A percentile compares a stretch with the other conserved stretches of the same genome.
These are phyloP conservation scores for Collybia sp. DNA, from an alignment of 768 basidiomycete species.

Conservation along the genomic window DNA sequence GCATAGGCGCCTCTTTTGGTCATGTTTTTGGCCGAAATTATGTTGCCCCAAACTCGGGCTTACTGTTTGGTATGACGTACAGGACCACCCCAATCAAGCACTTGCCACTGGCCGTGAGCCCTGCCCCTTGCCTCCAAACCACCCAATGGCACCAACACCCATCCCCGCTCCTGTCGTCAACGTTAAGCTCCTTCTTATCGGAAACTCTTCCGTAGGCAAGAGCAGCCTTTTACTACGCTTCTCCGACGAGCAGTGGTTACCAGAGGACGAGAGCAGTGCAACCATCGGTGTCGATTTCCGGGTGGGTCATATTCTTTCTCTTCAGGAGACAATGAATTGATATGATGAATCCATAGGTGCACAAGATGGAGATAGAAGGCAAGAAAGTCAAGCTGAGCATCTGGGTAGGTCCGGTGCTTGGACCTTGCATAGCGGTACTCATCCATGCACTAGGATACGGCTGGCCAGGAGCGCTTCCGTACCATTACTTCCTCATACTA, in stretches of 20 bases:
- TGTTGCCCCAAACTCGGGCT: no score
- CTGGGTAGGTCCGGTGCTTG: slow-evolving; percentile 66
- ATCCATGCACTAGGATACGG: slow-evolving; percentile 66
- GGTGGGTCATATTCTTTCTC: slow-evolving; percentile 35
- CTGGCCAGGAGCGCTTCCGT: slow-evolving; percentile 94
- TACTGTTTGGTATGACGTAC: no score
- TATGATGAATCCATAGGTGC: slow-evolving; percentile 47
- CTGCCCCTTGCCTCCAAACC: slow-evolving; percentile 21
- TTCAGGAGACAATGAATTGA: neutral
- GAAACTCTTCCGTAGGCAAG: slow-evolving; percentile 90
- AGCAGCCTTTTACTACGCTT: slow-evolving; percentile 90
- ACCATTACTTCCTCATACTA: slow-evolving; percentile 97
- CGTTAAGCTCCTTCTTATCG: slow-evolving; percentile 80
- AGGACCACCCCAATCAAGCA: no score
- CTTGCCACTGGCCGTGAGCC: no score
- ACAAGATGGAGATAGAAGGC: slow-evolving; percentile 82
- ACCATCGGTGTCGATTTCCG: slow-evolving; percentile 86
- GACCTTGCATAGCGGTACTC: neutral
- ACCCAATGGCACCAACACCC: slow-evolving; percentile 20
- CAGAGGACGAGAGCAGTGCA: slow-evolving; percentile 84
- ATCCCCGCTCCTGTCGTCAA: slow-evolving; percentile 46
- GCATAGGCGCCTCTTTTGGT: no score
- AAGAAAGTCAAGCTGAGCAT: slow-evolving; percentile 91
- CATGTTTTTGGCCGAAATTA: no score
- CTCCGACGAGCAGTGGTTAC: slow-evolving; percentile 93